Base-by-base conservation (phyloP, 371 early-diverging fungal species). In the Haplosporangium sp. region DNA sequence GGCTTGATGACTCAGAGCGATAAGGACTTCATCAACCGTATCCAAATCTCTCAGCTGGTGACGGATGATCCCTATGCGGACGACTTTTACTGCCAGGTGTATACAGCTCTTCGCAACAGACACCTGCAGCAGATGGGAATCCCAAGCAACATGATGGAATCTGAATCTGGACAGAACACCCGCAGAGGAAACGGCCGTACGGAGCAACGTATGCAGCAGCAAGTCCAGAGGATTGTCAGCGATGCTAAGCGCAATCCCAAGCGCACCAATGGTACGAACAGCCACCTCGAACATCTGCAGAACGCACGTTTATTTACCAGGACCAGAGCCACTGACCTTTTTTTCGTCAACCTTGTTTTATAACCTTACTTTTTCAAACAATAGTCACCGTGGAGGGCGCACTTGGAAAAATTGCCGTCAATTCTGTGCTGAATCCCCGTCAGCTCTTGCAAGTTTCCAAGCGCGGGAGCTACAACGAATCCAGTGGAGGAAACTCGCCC, bases 11-110 rank as follows among this genome's bases (percentile, higher is more conserved):
- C 94, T 7, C 92, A 93, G 69, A 87, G 90, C 69, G 97, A 98
- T 80, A 97, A 96, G 83, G 96, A 97, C 64, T 86, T 89, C 56
- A 94, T 97, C 70, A 90, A 95, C 41, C 90, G 93, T 43, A 94
- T 97, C 59, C 98, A 98, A 81, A 89, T 98, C 43, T 89, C 94
- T 45, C 96, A 97, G 82, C 85, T 98, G 42, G 95, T 96, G 6
- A 91, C 94, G 5, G 95, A 95, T 55, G 94, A 95, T 81, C 97
- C 98, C 12, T 91, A 87, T 53, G 86, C 89, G 1, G 98, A 97
- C 64, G 98, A 97, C 72, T 98, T 96, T 69, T 98, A 98, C 80
- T 95, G 93, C 80, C 95, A 96, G 69, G 91, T 96, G 53, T 95
- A 92, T 82, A 89, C 93, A 14, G 87, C 92, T 6, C 86, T 95